A percentile compares a stretch with the other conserved stretches of the same genome.
phyloP scores from a whole-genome alignment of 2,329 filamentous ascomycete species.

The Paramyrothecium roridum region DNA sequence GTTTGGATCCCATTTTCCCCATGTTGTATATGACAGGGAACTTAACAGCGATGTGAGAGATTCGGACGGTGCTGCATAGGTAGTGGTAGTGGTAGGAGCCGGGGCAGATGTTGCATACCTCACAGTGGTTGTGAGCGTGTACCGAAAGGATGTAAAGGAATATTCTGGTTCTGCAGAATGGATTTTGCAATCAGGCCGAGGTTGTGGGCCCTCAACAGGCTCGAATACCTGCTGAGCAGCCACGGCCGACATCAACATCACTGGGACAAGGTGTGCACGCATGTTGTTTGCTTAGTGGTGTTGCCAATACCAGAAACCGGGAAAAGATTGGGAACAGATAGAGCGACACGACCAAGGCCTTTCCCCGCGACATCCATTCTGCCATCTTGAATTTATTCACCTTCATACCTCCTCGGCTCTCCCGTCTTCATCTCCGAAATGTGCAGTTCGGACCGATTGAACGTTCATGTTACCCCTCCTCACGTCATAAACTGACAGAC shows the following conservation, averaged over 20 bases:
- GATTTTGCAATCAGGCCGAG: conserved; percentile 14
- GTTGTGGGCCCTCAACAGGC: conserved; percentile 19
- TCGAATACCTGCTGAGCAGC: conserved; percentile 22
- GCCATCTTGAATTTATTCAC: too few species aligned
- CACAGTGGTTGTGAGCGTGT: conserved; percentile 26
- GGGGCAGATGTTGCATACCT: conserved; percentile 26
- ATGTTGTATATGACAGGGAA: conserved; percentile 26
- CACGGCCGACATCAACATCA: conserved; percentile 1
- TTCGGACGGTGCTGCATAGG: conserved; percentile 23
- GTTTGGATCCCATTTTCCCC: conserved; percentile 30
- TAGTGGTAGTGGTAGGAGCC: conserved; percentile 23
- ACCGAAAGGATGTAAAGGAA: conserved; percentile 22
- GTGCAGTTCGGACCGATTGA: too few species aligned
- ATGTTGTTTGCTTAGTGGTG: too few species aligned
- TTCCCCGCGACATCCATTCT: too few species aligned
- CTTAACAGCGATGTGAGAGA: conserved; percentile 19
- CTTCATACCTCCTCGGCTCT: too few species aligned
- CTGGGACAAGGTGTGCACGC: too few species aligned
- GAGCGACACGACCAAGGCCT: too few species aligned
- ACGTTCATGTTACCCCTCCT: too few species aligned
- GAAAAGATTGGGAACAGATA: too few species aligned
- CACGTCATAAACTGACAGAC: too few species aligned
- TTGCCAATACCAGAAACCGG: too few species aligned
- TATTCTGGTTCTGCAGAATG: conserved; percentile 19
- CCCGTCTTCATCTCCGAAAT: too few species aligned